Conservation (phyloP, 345 rosid genomes). For the Melaleuca quinquenervia region DNA sequence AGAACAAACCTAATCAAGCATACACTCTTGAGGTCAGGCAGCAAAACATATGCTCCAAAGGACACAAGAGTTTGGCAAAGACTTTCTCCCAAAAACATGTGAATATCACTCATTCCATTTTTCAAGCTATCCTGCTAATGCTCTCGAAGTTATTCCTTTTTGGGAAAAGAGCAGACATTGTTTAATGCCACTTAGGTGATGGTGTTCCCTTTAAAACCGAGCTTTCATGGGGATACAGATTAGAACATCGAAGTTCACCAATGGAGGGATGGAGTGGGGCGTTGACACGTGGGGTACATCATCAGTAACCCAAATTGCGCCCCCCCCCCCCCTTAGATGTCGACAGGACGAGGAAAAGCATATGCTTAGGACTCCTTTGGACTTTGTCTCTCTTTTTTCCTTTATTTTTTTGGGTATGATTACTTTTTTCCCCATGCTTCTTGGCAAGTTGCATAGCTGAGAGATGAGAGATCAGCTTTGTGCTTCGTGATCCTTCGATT, state of each 20-base stretch:
- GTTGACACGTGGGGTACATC: conserved; percentile 5
- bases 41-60: neutral
- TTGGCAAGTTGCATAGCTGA: conserved; percentile 20
- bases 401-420: neutral
- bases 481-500: neutral
- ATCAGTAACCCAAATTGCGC: conserved; percentile 4
- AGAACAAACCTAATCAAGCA: neutral
- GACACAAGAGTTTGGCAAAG: neutral
- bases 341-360: conserved; percentile 18
- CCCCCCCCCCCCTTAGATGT: neutral
- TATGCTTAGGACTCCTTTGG: conserved; percentile 22
- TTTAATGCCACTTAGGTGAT: neutral
- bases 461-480: neutral
- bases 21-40: neutral
- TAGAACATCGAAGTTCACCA: neutral
- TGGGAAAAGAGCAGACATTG: neutral
- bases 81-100: neutral
- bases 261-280: conserved; percentile 6
- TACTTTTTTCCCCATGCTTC: conserved; percentile 7
- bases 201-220: neutral
- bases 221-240: neutral
- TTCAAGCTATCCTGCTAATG: neutral
- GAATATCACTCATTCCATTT: neutral
- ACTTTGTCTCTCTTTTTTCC: neutral
- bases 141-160: neutral